These are phyloP conservation scores for Phellopilus nigrolimitatus DNA, from an alignment of 1,284 basidiomycete genomes.

Conservation along the genomic window DNA sequence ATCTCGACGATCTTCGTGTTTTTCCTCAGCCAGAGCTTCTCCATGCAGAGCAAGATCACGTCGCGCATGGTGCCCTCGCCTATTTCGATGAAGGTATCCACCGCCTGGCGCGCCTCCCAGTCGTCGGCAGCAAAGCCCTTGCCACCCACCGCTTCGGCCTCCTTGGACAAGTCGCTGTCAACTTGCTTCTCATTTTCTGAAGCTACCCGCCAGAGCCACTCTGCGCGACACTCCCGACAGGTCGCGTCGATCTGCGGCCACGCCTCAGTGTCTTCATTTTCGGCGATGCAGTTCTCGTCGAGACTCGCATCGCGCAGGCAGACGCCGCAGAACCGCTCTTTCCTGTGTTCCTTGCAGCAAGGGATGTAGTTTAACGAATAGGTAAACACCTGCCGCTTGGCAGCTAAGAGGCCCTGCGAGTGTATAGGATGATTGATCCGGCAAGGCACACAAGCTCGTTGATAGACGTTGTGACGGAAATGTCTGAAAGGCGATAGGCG, in stretches of 20 bases:
- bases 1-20: conserved; percentile 61
- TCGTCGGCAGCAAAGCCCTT: conserved; percentile 37
- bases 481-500: conserved; percentile 39
- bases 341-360: conserved; percentile 62
- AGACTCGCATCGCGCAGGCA: conserved; percentile 59
- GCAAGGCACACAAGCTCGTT: conserved; percentile 57
- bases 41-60: conserved; percentile 54
- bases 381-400: conserved; percentile 40
- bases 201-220: conserved; percentile 52
- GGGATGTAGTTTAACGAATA: conserved; percentile 42
- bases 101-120: conserved; percentile 59
- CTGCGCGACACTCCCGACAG: conserved; percentile 55
- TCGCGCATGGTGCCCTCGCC: conserved; percentile 65
- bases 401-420: conserved; percentile 42
- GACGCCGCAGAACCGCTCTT: conserved; percentile 54
- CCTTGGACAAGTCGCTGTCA: conserved; percentile 41
- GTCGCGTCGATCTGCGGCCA: conserved; percentile 63
- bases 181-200: conserved; percentile 7
- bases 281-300: conserved; percentile 44
- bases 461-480: conserved; percentile 37
- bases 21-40: conserved; percentile 63
- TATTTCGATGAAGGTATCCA: conserved; percentile 64
- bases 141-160: conserved; percentile 57
- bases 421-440: conserved; percentile 56
- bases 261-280: conserved; percentile 66